Conservation (phyloP, 139 green algal species). For the Dunaliella primolecta region DNA sequence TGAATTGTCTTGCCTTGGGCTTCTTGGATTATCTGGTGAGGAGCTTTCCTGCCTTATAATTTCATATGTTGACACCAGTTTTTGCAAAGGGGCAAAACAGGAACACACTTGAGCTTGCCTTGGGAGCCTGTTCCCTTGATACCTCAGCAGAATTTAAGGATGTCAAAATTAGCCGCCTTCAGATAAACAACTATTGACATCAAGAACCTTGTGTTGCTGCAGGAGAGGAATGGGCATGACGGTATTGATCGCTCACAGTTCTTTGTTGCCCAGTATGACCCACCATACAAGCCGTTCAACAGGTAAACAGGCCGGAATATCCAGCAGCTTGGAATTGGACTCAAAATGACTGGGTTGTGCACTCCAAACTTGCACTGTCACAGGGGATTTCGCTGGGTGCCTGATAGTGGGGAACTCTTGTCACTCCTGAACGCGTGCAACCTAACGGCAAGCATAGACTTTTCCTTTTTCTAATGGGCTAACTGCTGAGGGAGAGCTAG, state of each 20-base stretch:
- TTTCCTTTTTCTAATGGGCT: too few relatives aligned
- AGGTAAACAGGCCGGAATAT: too few relatives aligned
- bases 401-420: too few relatives aligned
- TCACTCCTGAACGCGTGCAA: too few relatives aligned
- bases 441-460: too few relatives aligned
- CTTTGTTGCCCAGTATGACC: background rate
- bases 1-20: background rate
- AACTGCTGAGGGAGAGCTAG: too few relatives aligned
- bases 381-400: too few relatives aligned
- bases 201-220: background rate
- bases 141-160: too few relatives aligned
- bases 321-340: too few relatives aligned
- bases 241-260: background rate
- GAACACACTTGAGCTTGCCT: background rate
- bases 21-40: background rate
- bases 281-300: background rate
- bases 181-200: background rate
- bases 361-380: too few relatives aligned
- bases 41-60: background rate
- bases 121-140: too few relatives aligned
- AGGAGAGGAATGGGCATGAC: background rate
- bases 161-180: background rate
- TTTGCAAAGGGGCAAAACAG: background rate
- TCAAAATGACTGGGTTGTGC: too few relatives aligned
- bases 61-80: background rate